Conservation (phyloP, 495 filamentous ascomycete genomes). For the Aspergillus homomorphus region DNA sequence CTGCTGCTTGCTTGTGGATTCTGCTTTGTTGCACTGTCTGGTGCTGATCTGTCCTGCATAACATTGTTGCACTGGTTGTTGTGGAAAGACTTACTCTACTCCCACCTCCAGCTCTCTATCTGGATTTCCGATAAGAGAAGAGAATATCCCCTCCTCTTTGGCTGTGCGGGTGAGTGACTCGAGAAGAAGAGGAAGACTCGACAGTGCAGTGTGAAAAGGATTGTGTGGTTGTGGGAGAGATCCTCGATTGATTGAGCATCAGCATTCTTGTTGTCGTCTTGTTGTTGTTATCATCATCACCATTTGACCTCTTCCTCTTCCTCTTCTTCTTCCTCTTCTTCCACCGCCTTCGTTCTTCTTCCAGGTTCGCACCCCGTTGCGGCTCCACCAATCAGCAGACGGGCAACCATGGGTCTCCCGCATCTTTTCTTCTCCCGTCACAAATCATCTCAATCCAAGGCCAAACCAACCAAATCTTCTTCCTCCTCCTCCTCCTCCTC, state of each 20-base stretch:
- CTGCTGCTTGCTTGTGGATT: neutral
- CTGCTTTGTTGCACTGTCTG: neutral
- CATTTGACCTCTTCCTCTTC: neutral
- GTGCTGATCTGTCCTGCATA: neutral
- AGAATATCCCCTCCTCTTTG: too few species aligned
- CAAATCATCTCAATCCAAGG: constrained; percentile 30
- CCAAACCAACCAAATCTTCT: constrained; percentile 21
- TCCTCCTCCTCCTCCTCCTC: constrained; percentile 25
- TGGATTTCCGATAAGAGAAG: too few species aligned
- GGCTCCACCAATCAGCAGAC: constrained; percentile 22
- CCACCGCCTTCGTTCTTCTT: constrained; percentile 50
- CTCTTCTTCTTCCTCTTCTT: constrained; percentile 18
- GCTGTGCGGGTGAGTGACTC: too few species aligned
- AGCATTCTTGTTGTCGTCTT: neutral
- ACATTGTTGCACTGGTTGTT: too few species aligned
- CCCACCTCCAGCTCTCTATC: too few species aligned
- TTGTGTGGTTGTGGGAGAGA: too few species aligned
- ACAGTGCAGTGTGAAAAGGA: too few species aligned
- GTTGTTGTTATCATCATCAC: too few species aligned
- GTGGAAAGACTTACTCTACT: too few species aligned
- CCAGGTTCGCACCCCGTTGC: constrained; percentile 26
- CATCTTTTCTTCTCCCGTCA: constrained; percentile 34
- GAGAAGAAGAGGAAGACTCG: too few species aligned
- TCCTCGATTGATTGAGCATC: too few species aligned
- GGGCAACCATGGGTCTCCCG: constrained; percentile 10